Evolutionary conservation across 176 grass and related monocot species (phyloP).

Genomic region (Aegilops umbellulata): DNA sequence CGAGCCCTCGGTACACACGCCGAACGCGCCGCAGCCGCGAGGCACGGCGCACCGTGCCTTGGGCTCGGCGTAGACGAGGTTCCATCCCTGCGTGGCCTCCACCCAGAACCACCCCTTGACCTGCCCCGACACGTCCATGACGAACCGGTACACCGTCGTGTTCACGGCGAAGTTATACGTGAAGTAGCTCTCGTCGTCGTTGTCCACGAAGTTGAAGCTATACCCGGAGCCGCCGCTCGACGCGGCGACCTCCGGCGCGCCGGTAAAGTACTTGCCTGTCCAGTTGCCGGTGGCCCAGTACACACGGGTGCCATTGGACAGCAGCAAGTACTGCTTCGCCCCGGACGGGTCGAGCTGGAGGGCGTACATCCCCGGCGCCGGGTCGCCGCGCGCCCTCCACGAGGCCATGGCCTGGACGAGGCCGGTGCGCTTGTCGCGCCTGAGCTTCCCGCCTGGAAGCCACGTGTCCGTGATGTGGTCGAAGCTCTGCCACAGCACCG

Average conservation of each 20-base stretch:
- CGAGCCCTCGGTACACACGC: background rate
- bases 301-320: conserved; percentile 3
- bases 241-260: conserved; percentile 32
- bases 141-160: conserved; percentile 21
- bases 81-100: conserved; percentile 18
- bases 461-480: conserved; percentile 52
- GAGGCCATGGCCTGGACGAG: conserved; percentile 15
- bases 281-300: conserved; percentile 39
- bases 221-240: background rate
- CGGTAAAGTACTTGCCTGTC: conserved; percentile 17
- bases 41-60: conserved; percentile 28
- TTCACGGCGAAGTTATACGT: conserved; percentile 27
- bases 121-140: conserved; percentile 29
- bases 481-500: conserved; percentile 51
- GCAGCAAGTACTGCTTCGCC: conserved; percentile 28
- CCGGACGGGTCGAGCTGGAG: conserved; percentile 39
- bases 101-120: conserved; percentile 42
- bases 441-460: conserved; percentile 41
- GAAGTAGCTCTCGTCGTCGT: conserved; percentile 37
- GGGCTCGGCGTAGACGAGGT: conserved; percentile 28
- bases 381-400: conserved; percentile 37
- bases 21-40: conserved; percentile 35
- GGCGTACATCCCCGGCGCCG: conserved; percentile 20
- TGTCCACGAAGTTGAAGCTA: conserved; percentile 27
- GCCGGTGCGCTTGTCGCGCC: conserved; percentile 35